Base-by-base conservation (phyloP, 2,329 filamentous ascomycete species). In the Penicillium sp. region DNA sequence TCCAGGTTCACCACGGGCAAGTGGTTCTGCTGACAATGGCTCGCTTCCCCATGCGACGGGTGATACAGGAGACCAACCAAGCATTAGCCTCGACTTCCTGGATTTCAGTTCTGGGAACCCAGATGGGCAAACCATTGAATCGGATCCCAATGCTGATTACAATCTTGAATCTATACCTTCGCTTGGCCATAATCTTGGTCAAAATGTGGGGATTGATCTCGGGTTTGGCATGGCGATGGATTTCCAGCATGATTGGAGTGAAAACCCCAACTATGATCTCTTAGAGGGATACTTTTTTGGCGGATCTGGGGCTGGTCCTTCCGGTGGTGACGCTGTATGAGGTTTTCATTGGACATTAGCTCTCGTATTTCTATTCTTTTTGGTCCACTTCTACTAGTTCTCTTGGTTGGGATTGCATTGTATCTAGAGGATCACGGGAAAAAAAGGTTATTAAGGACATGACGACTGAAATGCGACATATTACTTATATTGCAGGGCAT, bases 251-350 rank as follows among this genome's bases (percentile, higher is more conserved):
- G 69, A 72, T 48, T 71, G 69, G 68, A 68, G 63, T 35, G 68
- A 72, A 38, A 67, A 67, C 27, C 57, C 60, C 14, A 66, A 65
- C 32, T 66, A 68, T 49, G 72, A 75, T 62, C 50, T 76, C 20
- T 69, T 76, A 47, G 71, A 75, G 50, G 73, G 71, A 3, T 76
- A 72, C 54, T 76, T 75, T 55, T 76, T 76, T 59, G 73, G 73
- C 7, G 67, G 64, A 16, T 55, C 51, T n/a, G 58, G 56, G 5
- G 44, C 51, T 16, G 59, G 57, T n/a, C 45, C 53, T 25, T 27
- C 52, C 16, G 51, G 51, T 31, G 52, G 45, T 9, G 51, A 54
- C 40, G 29, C 32, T 14, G n/a, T 50, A 38, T 35, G 18, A 12
- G 3, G 11, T 29, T 27, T 14, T 43, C 8, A 29, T 25, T 36